Evolutionary conservation across 2,329 filamentous ascomycete species (phyloP).

Genomic region (Penicillium sp.): DNA sequence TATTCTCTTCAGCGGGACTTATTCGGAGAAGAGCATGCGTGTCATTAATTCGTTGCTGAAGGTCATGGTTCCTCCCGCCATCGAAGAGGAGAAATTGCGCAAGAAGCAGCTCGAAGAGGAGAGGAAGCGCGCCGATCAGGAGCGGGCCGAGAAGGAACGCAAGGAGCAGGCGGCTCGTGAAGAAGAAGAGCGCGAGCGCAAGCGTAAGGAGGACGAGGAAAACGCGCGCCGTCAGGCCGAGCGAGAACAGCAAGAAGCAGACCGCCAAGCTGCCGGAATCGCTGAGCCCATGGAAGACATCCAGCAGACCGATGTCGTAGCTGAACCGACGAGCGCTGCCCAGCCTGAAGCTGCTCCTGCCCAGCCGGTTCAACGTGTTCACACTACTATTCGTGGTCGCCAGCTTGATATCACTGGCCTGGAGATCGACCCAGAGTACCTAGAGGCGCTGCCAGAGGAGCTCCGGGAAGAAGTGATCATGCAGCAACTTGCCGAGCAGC

Average conservation of each 20-base stretch:
- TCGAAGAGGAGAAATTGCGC: slow-evolving; percentile 75
- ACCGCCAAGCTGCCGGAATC: slow-evolving; percentile 52
- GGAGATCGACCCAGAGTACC: slow-evolving; percentile 91
- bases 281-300: slow-evolving; percentile 76
- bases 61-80: slow-evolving; percentile 78
- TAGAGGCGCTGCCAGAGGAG: slow-evolving; percentile 96
- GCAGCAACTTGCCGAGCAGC: slow-evolving; percentile 80
- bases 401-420: slow-evolving; percentile 92
- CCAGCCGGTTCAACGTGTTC: slow-evolving; percentile 64
- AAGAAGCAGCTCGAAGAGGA: slow-evolving; percentile 63
- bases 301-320: slow-evolving; percentile 55
- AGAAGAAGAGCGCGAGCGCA: slow-evolving; percentile 72
- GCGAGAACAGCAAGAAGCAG: slow-evolving; percentile 64
- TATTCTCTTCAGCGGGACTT: slow-evolving; percentile 74
- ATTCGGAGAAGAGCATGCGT: slow-evolving; percentile 69
- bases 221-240: slow-evolving; percentile 65
- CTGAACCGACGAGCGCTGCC: slow-evolving; percentile 37
- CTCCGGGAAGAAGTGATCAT: slow-evolving; percentile 95
- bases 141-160: slow-evolving; percentile 64
- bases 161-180: slow-evolving; percentile 68
- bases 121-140: slow-evolving; percentile 62
- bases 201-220: slow-evolving; percentile 68
- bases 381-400: slow-evolving; percentile 81
- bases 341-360: slow-evolving; percentile 52
- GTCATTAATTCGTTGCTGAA: slow-evolving; percentile 72